These are phyloP conservation scores for Coniella vitis DNA, from an alignment of 2,329 filamentous ascomycete genomes.

Conservation along the genomic window DNA sequence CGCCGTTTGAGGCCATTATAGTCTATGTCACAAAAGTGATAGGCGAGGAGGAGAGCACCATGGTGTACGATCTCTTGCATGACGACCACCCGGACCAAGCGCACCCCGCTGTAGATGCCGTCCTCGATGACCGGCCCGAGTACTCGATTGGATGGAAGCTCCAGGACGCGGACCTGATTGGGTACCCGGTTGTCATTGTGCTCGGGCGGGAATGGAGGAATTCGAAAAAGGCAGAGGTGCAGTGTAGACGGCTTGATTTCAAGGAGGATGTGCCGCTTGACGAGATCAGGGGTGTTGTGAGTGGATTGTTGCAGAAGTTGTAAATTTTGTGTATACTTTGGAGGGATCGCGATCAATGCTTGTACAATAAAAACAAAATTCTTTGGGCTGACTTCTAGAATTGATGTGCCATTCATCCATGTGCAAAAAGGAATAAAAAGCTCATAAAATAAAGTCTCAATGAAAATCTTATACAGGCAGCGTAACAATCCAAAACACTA, in stretches of 20 bases:
- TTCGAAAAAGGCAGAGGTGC: conserved; percentile 61
- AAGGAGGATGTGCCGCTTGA: conserved; percentile 52
- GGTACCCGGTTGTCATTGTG: conserved; percentile 78
- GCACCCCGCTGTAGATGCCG: conserved; percentile 45
- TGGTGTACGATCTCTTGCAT: no score
- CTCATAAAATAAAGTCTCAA: no score
- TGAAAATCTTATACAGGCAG: no score
- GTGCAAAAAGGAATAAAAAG: no score
- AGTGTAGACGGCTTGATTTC: conserved; percentile 62
- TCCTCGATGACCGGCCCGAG: conserved; percentile 67
- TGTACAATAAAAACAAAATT: no score
- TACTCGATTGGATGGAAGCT: conserved; percentile 72
- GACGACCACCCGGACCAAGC: background rate
- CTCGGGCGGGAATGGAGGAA: conserved; percentile 65
- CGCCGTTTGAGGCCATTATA: conserved; percentile 65
- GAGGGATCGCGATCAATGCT: background rate
- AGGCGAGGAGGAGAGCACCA: conserved; percentile 8
- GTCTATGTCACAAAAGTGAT: conserved; percentile 56
- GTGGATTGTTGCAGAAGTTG: conserved; percentile 41
- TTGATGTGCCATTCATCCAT: background rate
- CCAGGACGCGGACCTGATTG: conserved; percentile 80
- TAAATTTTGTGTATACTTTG: conserved; percentile 32
- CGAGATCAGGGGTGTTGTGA: conserved; percentile 40
- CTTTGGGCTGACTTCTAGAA: background rate
- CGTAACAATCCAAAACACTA: background rate